These are phyloP conservation scores for Lachnellula willkommii DNA, from an alignment of 2,329 filamentous ascomycete species.

Conservation along the genomic window DNA sequence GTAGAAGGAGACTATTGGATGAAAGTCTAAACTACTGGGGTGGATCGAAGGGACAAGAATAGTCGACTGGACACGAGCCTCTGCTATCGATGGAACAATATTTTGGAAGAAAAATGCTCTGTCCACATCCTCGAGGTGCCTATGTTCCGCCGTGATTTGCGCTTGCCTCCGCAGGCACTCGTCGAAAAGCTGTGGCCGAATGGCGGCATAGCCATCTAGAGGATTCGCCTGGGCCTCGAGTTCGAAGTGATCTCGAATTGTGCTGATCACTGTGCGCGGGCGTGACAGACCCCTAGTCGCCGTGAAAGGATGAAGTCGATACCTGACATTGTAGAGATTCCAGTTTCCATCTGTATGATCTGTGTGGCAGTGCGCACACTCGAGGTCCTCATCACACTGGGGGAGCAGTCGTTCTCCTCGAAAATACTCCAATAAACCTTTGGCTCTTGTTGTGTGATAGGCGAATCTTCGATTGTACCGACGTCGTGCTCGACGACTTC, in stretches of 20 bases:
- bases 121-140: not conserved
- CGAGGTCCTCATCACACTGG: not conserved
- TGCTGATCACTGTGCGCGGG: not conserved
- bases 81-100: not conserved
- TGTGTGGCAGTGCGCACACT: too few relatives aligned
- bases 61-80: not conserved
- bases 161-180: not conserved
- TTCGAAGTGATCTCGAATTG: not conserved
- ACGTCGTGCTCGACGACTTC: not conserved
- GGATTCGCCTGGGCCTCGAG: not conserved
- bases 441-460: not conserved
- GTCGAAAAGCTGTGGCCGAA: not conserved
- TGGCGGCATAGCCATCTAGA: not conserved
- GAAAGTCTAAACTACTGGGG: not conserved
- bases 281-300: not conserved
- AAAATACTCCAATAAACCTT: not conserved
- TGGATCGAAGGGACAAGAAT: not conserved
- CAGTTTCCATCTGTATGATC: not conserved
- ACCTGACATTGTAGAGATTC: not conserved
- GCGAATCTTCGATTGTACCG: not conserved
- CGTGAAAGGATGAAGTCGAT: not conserved
- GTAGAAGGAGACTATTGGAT: not conserved
- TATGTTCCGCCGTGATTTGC: not conserved
- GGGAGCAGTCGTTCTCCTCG: not conserved
- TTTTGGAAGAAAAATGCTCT: not conserved